phyloP scores from a whole-genome alignment of 2,329 filamentous ascomycete species.

The Tothia fuscella region DNA sequence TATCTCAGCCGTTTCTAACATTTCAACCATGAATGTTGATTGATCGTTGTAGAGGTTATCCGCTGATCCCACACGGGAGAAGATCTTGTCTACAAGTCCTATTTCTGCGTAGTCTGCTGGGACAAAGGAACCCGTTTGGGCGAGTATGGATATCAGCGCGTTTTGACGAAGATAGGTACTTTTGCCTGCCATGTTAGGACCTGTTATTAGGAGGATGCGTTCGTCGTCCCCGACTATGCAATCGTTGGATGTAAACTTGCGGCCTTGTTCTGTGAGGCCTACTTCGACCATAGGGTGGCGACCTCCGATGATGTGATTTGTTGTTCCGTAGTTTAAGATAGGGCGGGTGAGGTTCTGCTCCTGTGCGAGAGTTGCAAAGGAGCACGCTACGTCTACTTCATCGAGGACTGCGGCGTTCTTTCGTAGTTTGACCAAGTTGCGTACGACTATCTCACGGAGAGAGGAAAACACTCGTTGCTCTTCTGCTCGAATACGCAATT shows the following conservation, averaged over 20 bases:
- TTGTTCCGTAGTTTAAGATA: constrained; percentile 47
- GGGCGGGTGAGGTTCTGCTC: constrained; percentile 68
- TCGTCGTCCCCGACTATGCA: constrained; percentile 62
- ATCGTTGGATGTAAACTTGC: constrained; percentile 75
- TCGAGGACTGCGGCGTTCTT: constrained; percentile 86
- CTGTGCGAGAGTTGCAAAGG: constrained; percentile 66
- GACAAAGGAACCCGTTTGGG: constrained; percentile 86
- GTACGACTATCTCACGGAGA: constrained; percentile 64
- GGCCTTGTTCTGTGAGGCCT: constrained; percentile 65
- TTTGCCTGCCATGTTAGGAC: constrained; percentile 98
- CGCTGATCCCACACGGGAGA: constrained; percentile 83
- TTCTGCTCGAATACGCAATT: constrained; percentile 67
- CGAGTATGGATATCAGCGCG: constrained; percentile 83
- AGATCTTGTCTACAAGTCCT: constrained; percentile 90
- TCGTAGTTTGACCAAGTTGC: constrained; percentile 72
- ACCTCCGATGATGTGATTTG: constrained; percentile 70
- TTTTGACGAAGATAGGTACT: constrained; percentile 94
- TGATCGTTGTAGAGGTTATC: constrained; percentile 93
- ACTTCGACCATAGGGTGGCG: constrained; percentile 87
- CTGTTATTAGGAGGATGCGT: constrained; percentile 54
- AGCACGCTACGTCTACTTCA: constrained; percentile 81
- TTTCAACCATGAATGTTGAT: constrained; percentile 99
- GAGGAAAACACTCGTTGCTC: constrained; percentile 69
- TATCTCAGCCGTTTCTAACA: constrained; percentile 91
- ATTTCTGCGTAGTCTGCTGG: constrained; percentile 77